Percentiles rank a stretch among this genome's conserved stretches.
phyloP scores from a whole-genome alignment of 2,329 filamentous ascomycete species.

The Fusarium tricinctum region DNA sequence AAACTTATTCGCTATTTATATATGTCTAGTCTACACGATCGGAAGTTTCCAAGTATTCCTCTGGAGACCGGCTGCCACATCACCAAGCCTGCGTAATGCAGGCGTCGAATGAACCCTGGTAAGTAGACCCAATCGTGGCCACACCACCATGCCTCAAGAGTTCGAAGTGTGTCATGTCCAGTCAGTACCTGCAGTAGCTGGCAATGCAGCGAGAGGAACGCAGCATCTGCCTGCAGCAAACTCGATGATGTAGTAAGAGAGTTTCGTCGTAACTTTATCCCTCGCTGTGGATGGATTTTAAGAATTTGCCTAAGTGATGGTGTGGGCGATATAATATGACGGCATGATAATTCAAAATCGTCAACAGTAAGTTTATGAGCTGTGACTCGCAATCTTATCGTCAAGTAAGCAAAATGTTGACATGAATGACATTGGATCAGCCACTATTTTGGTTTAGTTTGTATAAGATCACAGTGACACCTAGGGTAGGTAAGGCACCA shows the following conservation, averaged over 20 bases:
- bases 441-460: not conserved
- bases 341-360: not conserved
- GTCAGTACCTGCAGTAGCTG: slow-evolving; percentile 36
- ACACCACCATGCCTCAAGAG: slow-evolving; percentile 25
- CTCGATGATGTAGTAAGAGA: slow-evolving; percentile 2
- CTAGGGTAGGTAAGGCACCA: not conserved
- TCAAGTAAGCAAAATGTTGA: not conserved
- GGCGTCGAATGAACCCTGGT: slow-evolving; percentile 12
- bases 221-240: slow-evolving; percentile 19
- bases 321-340: not conserved
- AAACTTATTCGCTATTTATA: not conserved
- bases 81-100: slow-evolving; percentile 4
- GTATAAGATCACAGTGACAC: not conserved
- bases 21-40: not conserved
- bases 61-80: not conserved
- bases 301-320: not conserved
- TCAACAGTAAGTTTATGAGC: not conserved
- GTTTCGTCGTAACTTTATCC: not conserved
- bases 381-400: not conserved
- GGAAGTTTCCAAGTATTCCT: not conserved
- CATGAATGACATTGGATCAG: too few relatives aligned
- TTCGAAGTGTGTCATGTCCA: slow-evolving; percentile 13
- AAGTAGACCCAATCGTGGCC: slow-evolving; percentile 4
- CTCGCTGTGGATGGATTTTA: not conserved
- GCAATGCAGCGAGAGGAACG: slow-evolving; percentile 20